Conservation (phyloP, 2,329 filamentous ascomycete species). For the Zymoseptoria tritici region DNA sequence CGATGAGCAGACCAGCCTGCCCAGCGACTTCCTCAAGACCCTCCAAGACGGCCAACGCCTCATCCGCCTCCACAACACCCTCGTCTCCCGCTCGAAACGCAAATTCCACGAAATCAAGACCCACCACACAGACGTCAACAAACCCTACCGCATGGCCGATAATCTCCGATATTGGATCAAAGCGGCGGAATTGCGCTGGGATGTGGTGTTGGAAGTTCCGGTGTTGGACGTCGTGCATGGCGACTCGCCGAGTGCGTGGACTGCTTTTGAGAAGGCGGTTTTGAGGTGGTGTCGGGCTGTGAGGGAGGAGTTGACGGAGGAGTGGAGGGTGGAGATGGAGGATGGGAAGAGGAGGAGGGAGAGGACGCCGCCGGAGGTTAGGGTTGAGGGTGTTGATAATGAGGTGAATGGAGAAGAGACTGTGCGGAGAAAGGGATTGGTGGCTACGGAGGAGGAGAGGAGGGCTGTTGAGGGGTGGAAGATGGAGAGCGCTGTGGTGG, state of each 20-base stretch:
- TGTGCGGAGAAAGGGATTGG: neutral
- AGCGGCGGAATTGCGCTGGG: constrained; percentile 89
- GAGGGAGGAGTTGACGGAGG: constrained; percentile 71
- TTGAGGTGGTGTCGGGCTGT: constrained; percentile 77
- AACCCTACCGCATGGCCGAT: constrained; percentile 88
- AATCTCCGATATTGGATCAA: constrained; percentile 96
- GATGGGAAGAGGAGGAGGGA: constrained; percentile 11
- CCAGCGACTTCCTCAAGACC: constrained; percentile 62
- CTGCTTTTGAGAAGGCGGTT: constrained; percentile 73
- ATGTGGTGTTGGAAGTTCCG: constrained; percentile 73
- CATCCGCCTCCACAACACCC: constrained; percentile 81
- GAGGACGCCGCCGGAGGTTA: constrained; percentile 24
- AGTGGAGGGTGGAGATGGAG: constrained; percentile 46
- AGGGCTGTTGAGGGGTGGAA: neutral
- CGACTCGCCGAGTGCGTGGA: constrained; percentile 59
- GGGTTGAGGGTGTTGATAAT: constrained; percentile 18
- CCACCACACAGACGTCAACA: constrained; percentile 86
- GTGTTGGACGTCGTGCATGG: constrained; percentile 80
- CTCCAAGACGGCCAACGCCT: constrained; percentile 75
- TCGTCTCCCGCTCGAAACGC: constrained; percentile 74
- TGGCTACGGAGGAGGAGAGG: neutral
- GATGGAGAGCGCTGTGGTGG: neutral
- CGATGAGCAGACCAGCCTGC: constrained; percentile 7
- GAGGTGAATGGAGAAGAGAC: neutral
- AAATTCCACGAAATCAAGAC: constrained; percentile 83